Conservation (phyloP, 2,329 filamentous ascomycete genomes). For the Fusarium domesticum region DNA sequence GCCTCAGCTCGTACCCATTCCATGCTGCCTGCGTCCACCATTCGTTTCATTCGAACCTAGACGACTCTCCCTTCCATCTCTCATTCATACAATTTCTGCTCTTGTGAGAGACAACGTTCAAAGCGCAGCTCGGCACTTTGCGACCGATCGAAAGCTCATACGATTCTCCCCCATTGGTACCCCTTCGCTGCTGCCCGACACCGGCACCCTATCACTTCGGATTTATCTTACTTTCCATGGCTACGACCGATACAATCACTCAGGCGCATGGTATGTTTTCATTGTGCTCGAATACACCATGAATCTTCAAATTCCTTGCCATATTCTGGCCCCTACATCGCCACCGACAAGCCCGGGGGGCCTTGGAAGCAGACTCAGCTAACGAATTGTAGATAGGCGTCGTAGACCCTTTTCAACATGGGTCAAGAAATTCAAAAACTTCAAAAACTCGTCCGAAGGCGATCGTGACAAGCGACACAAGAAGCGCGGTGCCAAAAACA, state of each 20-base stretch:
- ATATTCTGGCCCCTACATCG: conserved; percentile 2
- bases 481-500: conserved; percentile 68
- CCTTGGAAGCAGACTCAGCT: conserved; percentile 4
- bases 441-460: conserved; percentile 70
- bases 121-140: neutral
- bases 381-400: conserved; percentile 45
- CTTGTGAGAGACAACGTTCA: neutral
- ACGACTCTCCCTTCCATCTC: neutral
- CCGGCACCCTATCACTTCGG: conserved; percentile 11
- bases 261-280: conserved; percentile 28
- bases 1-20: conserved; percentile 7
- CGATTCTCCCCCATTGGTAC: neutral
- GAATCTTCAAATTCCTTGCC: neutral
- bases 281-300: no score
- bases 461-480: conserved; percentile 44
- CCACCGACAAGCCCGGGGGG: conserved; percentile 8
- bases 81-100: neutral
- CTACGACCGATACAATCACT: conserved; percentile 27
- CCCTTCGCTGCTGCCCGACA: conserved; percentile 4
- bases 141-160: neutral
- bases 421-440: conserved; percentile 89
- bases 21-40: conserved; percentile 10
- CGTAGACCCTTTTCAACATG: conserved; percentile 86
- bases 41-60: neutral
- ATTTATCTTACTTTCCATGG: conserved; percentile 20